Evolutionary conservation across 257 asterid species (phyloP).

Genomic region (Ocimum tenuiflorum): DNA sequence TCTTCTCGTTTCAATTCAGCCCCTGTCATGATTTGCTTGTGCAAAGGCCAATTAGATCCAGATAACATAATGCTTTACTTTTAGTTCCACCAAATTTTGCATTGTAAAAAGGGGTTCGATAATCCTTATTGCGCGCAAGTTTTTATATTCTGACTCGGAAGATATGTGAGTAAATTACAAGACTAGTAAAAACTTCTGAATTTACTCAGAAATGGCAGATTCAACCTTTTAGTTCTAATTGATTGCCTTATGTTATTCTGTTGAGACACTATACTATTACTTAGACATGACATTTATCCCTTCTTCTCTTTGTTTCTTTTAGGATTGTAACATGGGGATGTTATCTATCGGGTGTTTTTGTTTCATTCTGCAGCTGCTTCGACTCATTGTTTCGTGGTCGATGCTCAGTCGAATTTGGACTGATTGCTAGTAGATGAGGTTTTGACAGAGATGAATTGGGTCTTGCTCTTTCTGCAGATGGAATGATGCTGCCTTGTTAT

Average conservation of each 20-base stretch:
- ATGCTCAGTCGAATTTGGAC: neutral
- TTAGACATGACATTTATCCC: neutral
- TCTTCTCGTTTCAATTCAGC: neutral
- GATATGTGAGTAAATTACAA: neutral
- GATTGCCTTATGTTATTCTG: neutral
- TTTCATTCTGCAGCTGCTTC: neutral
- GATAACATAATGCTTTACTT: neutral
- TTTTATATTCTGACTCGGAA: neutral
- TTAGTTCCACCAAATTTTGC: neutral
- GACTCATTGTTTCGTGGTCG: neutral
- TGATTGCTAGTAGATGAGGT: neutral
- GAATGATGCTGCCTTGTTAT: neutral
- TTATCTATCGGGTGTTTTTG: neutral
- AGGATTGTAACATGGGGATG: neutral
- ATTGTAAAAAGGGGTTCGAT: neutral
- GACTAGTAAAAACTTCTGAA: neutral
- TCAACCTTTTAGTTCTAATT: neutral
- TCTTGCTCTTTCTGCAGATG: neutral
- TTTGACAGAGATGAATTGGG: neutral
- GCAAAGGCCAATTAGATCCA: neutral
- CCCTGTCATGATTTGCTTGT: neutral
- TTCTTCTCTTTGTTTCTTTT: neutral
- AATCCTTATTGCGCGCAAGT: neutral
- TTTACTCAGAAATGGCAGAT: neutral
- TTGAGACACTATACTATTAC: neutral